These are phyloP conservation scores for Colletotrichum tofieldiae DNA, from an alignment of 2,329 filamentous ascomycete genomes.

Conservation along the genomic window DNA sequence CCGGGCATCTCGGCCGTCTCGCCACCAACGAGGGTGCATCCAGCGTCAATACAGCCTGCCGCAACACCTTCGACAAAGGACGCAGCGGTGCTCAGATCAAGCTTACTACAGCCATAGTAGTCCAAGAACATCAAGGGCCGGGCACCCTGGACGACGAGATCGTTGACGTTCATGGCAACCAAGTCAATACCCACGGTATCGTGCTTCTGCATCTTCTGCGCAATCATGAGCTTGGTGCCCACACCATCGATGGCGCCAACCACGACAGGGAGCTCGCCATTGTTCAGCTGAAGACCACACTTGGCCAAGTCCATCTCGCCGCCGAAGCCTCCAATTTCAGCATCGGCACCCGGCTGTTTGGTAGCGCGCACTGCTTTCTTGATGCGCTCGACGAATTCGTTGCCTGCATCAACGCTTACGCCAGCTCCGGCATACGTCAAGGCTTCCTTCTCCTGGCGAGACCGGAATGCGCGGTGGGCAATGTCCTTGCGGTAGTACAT, in stretches of 20 bases:
- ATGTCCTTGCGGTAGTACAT: constrained; percentile 93
- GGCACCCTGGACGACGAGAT: constrained; percentile 95
- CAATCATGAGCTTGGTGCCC: constrained; percentile 97
- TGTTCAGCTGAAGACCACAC: constrained; percentile 67
- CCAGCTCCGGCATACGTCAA: constrained; percentile 95
- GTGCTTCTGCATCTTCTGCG: constrained; percentile 90
- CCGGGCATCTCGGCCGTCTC: constrained; percentile 99
- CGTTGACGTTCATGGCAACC: constrained; percentile 99
- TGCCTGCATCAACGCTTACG: constrained; percentile 95
- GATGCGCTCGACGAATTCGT: constrained; percentile 92
- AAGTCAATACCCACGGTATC: constrained; percentile 96
- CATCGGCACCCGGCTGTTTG: constrained; percentile 87
- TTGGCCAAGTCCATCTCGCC: constrained; percentile 84
- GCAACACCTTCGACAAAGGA: constrained; percentile 95
- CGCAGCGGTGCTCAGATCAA: constrained; percentile 83
- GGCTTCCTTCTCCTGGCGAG: constrained; percentile 59
- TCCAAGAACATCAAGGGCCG: constrained; percentile 97
- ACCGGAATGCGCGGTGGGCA: constrained; percentile 79
- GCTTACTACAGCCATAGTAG: constrained; percentile 94
- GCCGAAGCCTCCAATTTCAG: constrained; percentile 95
- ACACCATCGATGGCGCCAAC: constrained; percentile 98
- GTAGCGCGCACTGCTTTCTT: constrained; percentile 92
- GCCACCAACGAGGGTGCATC: constrained; percentile 93
- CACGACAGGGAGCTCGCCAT: constrained; percentile 77
- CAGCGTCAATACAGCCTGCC: constrained; percentile 85